These are phyloP conservation scores for Eucalyptus microcorys DNA, from an alignment of 345 rosid species.

Conservation along the genomic window DNA sequence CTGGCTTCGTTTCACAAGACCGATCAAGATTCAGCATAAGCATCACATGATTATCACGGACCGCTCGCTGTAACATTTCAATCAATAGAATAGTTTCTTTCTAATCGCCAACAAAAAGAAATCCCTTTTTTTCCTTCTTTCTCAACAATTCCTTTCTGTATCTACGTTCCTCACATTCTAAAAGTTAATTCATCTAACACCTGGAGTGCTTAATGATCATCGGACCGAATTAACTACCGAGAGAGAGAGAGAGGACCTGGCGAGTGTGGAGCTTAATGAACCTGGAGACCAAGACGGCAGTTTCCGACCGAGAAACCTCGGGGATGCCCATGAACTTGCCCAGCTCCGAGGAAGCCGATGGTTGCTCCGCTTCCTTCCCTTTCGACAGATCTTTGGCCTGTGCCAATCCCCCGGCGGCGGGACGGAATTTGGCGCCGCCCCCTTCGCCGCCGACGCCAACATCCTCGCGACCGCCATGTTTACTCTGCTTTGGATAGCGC, in stretches of 20 bases:
- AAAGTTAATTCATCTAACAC: neutral
- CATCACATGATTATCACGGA: neutral
- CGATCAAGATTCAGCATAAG: neutral
- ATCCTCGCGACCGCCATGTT: neutral
- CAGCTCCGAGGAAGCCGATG: slow-evolving; percentile 14
- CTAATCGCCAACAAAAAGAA: neutral
- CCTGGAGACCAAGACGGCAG: slow-evolving; percentile 21
- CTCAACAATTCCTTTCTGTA: neutral
- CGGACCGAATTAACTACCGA: neutral
- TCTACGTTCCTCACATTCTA: neutral
- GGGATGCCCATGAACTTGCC: slow-evolving; percentile 25
- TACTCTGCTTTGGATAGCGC: neutral
- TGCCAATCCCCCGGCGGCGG: neutral
- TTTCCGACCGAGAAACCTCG: slow-evolving; percentile 17
- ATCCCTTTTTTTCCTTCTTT: neutral
- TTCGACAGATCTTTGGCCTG: neutral
- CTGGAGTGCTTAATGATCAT: neutral
- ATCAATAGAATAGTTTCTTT: neutral
- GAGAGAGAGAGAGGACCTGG: slow-evolving; percentile 8
- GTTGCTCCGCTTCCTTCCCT: neutral
- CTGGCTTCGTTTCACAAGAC: neutral
- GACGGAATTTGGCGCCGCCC: neutral
- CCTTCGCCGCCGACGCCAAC: neutral
- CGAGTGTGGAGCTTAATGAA: slow-evolving; percentile 41
- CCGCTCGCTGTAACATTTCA: neutral